A percentile compares a stretch with the other conserved stretches of the same genome.
phyloP scores from a whole-genome alignment of 805 yeast genomes.

The Ogataea minuta region DNA sequence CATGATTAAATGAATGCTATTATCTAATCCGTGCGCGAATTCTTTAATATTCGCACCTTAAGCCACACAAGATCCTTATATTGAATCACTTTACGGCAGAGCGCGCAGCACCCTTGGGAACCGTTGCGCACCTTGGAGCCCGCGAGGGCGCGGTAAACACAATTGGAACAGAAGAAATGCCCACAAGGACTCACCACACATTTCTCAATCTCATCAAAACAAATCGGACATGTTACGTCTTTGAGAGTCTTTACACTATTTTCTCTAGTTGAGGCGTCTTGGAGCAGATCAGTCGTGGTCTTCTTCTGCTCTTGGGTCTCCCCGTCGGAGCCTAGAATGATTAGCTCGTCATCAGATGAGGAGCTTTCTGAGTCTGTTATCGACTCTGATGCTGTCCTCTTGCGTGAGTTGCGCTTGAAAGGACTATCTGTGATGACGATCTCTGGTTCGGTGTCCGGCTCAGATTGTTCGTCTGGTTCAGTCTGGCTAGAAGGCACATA shows the following conservation, averaged over 20 bases:
- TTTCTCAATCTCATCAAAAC: conserved; percentile 50
- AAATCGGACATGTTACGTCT: conserved; percentile 49
- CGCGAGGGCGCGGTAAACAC: conserved; percentile 49
- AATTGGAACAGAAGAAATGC: conserved; percentile 53
- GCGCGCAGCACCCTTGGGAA: conserved; percentile 32
- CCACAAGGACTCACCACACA: conserved; percentile 57
- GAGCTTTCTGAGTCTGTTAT: conserved; percentile 27
- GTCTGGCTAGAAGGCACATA: conserved; percentile 10
- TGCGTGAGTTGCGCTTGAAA: conserved; percentile 1
- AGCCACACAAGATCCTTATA: conserved; percentile 34
- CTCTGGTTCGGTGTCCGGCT: conserved; percentile 7
- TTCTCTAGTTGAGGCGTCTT: conserved; percentile 22
- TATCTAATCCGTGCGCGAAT: conserved; percentile 9
- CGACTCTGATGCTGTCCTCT: conserved; percentile 2
- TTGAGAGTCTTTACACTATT: conserved; percentile 30
- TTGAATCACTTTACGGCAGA: conserved; percentile 32
- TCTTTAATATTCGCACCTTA: conserved; percentile 22
- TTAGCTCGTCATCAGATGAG: conserved; percentile 28
- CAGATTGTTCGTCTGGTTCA: conserved; percentile 3
- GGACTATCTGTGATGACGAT: conserved; percentile 8
- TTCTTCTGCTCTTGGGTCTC: conserved; percentile 32
- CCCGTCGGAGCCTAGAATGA: conserved; percentile 34
- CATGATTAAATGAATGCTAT: conserved; percentile 3
- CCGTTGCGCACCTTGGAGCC: conserved; percentile 37
- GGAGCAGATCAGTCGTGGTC: conserved; percentile 35